Evolutionary conservation across 768 basidiomycete species (phyloP), one percentile per base, ranked within the genome.

Genomic region (Auricularia sp.): DNA sequence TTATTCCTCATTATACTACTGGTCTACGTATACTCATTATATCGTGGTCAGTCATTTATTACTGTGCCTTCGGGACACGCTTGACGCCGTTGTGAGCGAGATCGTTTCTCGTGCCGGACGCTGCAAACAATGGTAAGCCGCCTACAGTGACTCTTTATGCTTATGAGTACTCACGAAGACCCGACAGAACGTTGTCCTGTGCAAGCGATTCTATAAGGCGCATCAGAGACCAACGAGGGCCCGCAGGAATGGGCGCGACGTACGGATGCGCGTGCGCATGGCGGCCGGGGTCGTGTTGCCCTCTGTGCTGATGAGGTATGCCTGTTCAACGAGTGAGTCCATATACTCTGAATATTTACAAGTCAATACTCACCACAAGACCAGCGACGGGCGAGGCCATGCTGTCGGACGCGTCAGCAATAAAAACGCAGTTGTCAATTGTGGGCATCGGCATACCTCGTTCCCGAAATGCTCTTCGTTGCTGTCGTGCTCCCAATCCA

Each of bases 401-500:
- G n/a, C 71, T 29, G 3, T 29, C 29, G 29, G 2, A 0, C 3
- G 29, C 29, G 29, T 29, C 29, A 29, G 29, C 29, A 29, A 29
- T 29, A 29, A 2, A 0, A 29, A 29, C 29, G 29, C n/a, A n/a
- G n/a, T n/a, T n/a, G n/a, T n/a, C n/a, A n/a, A n/a, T n/a, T n/a
- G n/a, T 29, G 29, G 29, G 29, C 29, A 3, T 29, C 2, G 3
- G 29, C 29, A 29, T 29, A 29, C 29, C 29, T 73, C 18, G 74
- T 74, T 34, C 74, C 74, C 3, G 73, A 74, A 69, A 78, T 77
- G 62, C 72, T 75, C 73, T 78, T 78, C 68, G 74, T 70, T 39
- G 36, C 43, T 10, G 14, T 51, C 3, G 39, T 73, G 70, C 60
- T 67, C 51, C 71, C 77, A 66, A 67, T 66, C 58, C 66, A 67